Percentiles rank a stretch among this genome's conserved stretches.
Conservation (phyloP, 345 rosid species). For the Turritis glabra region DNA sequence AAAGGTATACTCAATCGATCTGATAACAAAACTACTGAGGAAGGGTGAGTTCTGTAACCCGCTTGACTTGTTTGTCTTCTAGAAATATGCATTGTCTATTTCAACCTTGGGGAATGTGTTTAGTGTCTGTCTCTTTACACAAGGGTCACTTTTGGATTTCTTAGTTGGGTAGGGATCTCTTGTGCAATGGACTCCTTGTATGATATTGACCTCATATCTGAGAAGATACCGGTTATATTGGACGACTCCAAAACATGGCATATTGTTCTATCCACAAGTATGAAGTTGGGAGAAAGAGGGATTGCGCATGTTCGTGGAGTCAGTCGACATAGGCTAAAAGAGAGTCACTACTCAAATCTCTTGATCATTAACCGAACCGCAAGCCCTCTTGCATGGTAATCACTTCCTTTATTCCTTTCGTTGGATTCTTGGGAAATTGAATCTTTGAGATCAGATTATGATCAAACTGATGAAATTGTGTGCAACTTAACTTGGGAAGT, state of each 20-base stretch:
- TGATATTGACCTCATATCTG: constrained; percentile 84
- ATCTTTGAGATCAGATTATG: background rate
- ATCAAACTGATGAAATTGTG: background rate
- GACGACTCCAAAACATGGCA: constrained; percentile 86
- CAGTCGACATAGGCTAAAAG: constrained; percentile 58
- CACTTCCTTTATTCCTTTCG: background rate
- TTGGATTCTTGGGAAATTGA: background rate
- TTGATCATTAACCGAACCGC: constrained; percentile 93
- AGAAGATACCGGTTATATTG: constrained; percentile 82
- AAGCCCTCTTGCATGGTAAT: constrained; percentile 91
- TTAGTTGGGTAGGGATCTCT: constrained; percentile 77
- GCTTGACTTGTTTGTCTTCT: constrained; percentile 1
- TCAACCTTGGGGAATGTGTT: background rate
- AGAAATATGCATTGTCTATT: background rate
- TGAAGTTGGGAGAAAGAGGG: constrained; percentile 92
- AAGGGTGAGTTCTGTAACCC: constrained; percentile 51
- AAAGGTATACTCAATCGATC: constrained; percentile 71
- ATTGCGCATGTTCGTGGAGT: constrained; percentile 77
- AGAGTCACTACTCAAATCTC: constrained; percentile 62
- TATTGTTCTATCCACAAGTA: constrained; percentile 67
- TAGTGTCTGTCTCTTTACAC: background rate
- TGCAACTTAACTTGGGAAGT: background rate
- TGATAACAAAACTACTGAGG: constrained; percentile 54
- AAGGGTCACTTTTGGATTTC: constrained; percentile 12
- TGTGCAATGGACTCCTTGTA: constrained; percentile 81